phyloP scores from a whole-genome alignment of 2,329 filamentous ascomycete genomes.

The Aspergillus aculeatus region DNA sequence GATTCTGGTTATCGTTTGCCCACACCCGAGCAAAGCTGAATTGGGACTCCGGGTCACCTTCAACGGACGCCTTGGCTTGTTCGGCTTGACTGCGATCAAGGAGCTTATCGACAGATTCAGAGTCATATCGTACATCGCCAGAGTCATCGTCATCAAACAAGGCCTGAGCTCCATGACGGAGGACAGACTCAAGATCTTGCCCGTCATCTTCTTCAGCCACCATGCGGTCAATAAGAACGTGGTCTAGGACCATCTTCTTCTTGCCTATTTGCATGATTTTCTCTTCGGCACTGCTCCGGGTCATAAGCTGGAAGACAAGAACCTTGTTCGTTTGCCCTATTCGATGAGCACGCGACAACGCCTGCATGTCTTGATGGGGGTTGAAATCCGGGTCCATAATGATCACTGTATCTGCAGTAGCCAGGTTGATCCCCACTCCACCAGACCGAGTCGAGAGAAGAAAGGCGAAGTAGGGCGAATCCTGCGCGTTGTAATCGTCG shows the following conservation, averaged over 20 bases:
- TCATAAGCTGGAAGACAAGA: constrained; percentile 91
- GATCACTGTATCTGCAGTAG: constrained; percentile 95
- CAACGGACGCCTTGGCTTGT: constrained; percentile 63
- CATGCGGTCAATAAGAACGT: constrained; percentile 90
- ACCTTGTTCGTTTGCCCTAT: constrained; percentile 97
- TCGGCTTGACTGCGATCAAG: constrained; percentile 84
- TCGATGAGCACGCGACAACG: constrained; percentile 87
- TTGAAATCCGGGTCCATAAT: constrained; percentile 98
- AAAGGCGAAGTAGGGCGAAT: constrained; percentile 83
- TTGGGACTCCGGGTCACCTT: constrained; percentile 69
- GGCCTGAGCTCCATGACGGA: constrained; percentile 82
- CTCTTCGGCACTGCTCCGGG: constrained; percentile 83
- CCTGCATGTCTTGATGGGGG: constrained; percentile 95
- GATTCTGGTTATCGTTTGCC: constrained; percentile 72
- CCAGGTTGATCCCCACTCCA: constrained; percentile 95
- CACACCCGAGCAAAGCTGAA: constrained; percentile 91
- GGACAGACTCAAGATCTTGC: constrained; percentile 79
- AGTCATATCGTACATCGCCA: constrained; percentile 77
- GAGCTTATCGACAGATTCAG: constrained; percentile 78
- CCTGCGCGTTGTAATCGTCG: constrained; percentile 84
- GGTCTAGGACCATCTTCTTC: constrained; percentile 93
- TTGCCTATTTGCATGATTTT: constrained; percentile 94
- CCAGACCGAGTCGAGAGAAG: constrained; percentile 90
- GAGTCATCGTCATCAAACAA: constrained; percentile 73
- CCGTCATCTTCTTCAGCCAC: constrained; percentile 76